These are phyloP conservation scores for Apiotrichum porosum DNA, from an alignment of 1,284 basidiomycete species.

Conservation along the genomic window DNA sequence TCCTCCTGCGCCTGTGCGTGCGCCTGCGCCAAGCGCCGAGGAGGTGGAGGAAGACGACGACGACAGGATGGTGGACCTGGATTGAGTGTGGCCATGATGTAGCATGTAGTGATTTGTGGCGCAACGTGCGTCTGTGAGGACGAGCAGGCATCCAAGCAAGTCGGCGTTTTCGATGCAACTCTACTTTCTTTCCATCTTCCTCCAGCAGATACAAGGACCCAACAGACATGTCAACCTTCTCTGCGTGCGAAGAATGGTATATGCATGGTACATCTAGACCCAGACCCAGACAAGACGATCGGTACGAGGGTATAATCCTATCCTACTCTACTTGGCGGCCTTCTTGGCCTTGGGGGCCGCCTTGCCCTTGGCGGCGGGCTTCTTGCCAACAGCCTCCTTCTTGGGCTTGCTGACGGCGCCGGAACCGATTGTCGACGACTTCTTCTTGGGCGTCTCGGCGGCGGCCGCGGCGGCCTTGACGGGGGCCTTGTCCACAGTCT, in stretches of 20 bases:
- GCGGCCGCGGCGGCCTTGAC: conserved; percentile 1
- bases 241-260: background rate
- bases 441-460: conserved; percentile 12
- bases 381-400: conserved; percentile 12
- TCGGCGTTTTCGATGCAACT: no score
- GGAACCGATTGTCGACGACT: conserved; percentile 32
- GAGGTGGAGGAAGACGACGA: conserved; percentile 3
- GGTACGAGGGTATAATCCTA: no score
- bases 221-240: no score
- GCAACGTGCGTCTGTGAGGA: no score
- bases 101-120: conserved; percentile 5
- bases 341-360: no score
- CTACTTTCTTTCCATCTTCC: no score
- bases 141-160: no score
- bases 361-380: conserved; percentile 2
- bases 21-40: background rate
- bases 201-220: no score
- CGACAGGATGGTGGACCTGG: conserved; percentile 28
- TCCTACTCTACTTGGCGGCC: conserved; percentile 8
- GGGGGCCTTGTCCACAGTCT: background rate
- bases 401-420: conserved; percentile 19
- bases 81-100: conserved; percentile 6
- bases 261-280: no score
- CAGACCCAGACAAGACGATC: no score
- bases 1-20: background rate